These are phyloP conservation scores for Dionaea muscipula DNA, from an alignment of 179 eudicot genomes.

Conservation along the genomic window DNA sequence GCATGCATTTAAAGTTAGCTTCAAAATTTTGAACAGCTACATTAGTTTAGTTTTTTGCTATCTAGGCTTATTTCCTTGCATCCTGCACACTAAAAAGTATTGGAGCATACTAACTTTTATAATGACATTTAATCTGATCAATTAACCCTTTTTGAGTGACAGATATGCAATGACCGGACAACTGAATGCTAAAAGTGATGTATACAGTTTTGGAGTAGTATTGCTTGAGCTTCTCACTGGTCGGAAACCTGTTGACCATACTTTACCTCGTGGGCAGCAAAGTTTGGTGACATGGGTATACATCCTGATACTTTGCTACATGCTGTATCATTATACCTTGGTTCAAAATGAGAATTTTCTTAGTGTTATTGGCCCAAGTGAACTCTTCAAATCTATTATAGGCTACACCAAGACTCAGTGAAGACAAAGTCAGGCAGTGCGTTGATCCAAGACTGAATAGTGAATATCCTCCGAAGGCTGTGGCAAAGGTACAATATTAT, in stretches of 20 bases:
- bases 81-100: too few relatives aligned
- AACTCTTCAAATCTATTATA: neutral
- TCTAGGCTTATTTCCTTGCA: too few relatives aligned
- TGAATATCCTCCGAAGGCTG: slow-evolving; percentile 14
- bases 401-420: slow-evolving; percentile 13
- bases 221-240: slow-evolving; percentile 11
- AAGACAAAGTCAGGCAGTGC: slow-evolving; percentile 12
- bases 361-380: neutral
- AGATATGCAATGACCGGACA: slow-evolving; percentile 17
- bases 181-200: slow-evolving; percentile 13
- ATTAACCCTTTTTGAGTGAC: neutral
- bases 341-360: neutral
- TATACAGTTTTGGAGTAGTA: slow-evolving; percentile 13
- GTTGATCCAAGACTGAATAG: slow-evolving; percentile 9
- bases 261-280: slow-evolving; percentile 12
- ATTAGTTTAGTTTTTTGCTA: too few relatives aligned
- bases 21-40: too few relatives aligned
- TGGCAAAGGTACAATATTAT: slow-evolving; percentile 6
- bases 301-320: neutral
- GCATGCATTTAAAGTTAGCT: too few relatives aligned
- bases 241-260: slow-evolving; percentile 13
- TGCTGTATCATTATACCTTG: neutral
- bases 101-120: too few relatives aligned
- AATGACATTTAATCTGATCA: too few relatives aligned
- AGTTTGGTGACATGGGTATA: slow-evolving; percentile 14